Evolutionary conservation across 2,329 filamentous ascomycete species (phyloP).

Genomic region (Neocucurbitaria cava): DNA sequence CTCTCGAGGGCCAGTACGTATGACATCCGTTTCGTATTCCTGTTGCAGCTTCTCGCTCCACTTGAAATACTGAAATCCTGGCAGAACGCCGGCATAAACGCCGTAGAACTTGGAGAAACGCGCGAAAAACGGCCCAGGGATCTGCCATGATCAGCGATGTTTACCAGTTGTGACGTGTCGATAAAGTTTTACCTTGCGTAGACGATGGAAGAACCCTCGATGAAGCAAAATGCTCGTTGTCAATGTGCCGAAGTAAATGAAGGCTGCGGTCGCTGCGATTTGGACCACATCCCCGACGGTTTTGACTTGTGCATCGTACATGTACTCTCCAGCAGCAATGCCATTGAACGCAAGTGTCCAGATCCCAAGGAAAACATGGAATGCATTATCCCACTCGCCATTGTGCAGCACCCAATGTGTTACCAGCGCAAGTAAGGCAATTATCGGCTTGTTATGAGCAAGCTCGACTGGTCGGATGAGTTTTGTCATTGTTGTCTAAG

Average conservation of each 20-base stretch:
- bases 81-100: constrained; percentile 28
- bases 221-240: constrained; percentile 48
- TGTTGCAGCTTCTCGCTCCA: constrained; percentile 32
- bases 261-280: constrained; percentile 14
- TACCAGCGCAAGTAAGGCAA: constrained; percentile 27
- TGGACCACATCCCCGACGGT: constrained; percentile 15
- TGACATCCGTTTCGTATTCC: constrained; percentile 39
- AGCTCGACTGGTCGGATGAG: constrained; percentile 14
- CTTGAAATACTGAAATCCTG: constrained; percentile 33
- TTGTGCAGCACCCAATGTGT: constrained; percentile 31
- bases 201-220: constrained; percentile 50
- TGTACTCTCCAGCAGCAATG: constrained; percentile 25
- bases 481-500: constrained; percentile 8
- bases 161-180: background rate
- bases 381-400: constrained; percentile 33
- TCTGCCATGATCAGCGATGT: constrained; percentile 16
- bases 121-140: constrained; percentile 49
- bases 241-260: constrained; percentile 32
- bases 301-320: constrained; percentile 12
- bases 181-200: constrained; percentile 32
- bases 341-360: constrained; percentile 26
- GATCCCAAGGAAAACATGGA: constrained; percentile 17
- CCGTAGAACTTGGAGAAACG: constrained; percentile 50
- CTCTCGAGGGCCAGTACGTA: constrained; percentile 45
- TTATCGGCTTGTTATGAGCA: constrained; percentile 26